Evolutionary conservation across 306 rosid genomes (phyloP).

Genomic region (Acmispon strigosus): DNA sequence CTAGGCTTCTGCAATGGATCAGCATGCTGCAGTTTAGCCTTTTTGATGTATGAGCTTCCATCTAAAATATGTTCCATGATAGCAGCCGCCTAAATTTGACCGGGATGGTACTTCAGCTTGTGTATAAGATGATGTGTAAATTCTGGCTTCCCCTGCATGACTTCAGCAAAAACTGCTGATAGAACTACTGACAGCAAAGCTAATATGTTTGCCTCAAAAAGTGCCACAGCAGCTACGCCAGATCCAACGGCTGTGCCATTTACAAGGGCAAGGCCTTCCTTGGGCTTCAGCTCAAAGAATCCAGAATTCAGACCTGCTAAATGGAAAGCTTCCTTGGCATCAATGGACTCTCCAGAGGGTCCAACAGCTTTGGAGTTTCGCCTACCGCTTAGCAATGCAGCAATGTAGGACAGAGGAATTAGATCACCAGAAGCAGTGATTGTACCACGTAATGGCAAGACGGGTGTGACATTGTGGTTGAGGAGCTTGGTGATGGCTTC

Average conservation of each 20-base stretch:
- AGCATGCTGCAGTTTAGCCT: slow-evolving; percentile 8
- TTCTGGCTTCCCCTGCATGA: slow-evolving; percentile 37
- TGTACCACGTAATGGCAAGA: slow-evolving; percentile 40
- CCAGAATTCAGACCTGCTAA: slow-evolving; percentile 24
- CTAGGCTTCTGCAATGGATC: slow-evolving; percentile 42
- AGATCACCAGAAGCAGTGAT: slow-evolving; percentile 44
- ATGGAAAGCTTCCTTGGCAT: slow-evolving; percentile 33
- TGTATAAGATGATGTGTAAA: slow-evolving; percentile 42
- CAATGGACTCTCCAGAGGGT: slow-evolving; percentile 29
- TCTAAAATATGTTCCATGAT: slow-evolving; percentile 43
- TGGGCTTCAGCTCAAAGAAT: slow-evolving; percentile 39
- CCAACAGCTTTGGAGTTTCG: slow-evolving; percentile 33
- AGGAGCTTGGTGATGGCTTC: slow-evolving; percentile 41
- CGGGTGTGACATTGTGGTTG: slow-evolving; percentile 33
- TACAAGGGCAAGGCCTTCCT: slow-evolving; percentile 40
- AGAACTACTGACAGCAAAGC: slow-evolving; percentile 30
- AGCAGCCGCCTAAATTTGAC: slow-evolving; percentile 46
- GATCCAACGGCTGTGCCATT: slow-evolving; percentile 45
- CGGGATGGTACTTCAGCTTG: slow-evolving; percentile 39
- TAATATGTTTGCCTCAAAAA: slow-evolving; percentile 40
- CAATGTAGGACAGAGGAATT: slow-evolving; percentile 40
- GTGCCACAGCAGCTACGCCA: slow-evolving; percentile 31
- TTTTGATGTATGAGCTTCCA: slow-evolving; percentile 33
- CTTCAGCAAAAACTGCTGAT: slow-evolving; percentile 38
- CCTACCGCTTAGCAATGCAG: slow-evolving; percentile 29